Percentiles rank a stretch among this genome's conserved stretches.
Evolutionary conservation across 768 basidiomycete genomes (phyloP).

Genomic region (Tephrocybe sp.): DNA sequence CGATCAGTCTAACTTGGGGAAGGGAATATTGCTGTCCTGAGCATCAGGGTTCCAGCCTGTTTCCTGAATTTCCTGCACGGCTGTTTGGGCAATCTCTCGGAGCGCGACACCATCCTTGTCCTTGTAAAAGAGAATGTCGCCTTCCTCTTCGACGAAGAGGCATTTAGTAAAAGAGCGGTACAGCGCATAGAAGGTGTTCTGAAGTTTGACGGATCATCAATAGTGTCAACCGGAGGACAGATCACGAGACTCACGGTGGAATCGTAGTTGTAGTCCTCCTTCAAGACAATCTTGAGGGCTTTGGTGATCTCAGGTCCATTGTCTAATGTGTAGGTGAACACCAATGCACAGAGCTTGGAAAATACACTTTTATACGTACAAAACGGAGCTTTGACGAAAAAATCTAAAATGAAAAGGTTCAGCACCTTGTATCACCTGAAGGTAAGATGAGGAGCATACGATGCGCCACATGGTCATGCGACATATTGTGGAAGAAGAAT

Average conservation of each 20-base stretch:
- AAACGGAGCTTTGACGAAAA: conserved; percentile 53
- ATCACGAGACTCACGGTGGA: conserved; percentile 39
- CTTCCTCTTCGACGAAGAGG: conserved; percentile 55
- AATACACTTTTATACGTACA: conserved; percentile 26
- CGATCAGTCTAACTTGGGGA: conserved; percentile 14
- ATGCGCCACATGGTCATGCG: conserved; percentile 45
- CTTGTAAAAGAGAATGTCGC: conserved; percentile 55
- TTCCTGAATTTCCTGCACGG: conserved; percentile 16
- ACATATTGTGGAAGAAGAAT: conserved; percentile 61
- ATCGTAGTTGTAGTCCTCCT: conserved; percentile 57
- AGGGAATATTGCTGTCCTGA: conserved; percentile 15
- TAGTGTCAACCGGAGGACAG: background rate
- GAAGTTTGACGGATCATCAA: conserved; percentile 8
- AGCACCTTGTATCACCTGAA: background rate
- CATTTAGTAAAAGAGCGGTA: conserved; percentile 58
- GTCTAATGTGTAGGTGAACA: conserved; percentile 30
- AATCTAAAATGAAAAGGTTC: conserved; percentile 24
- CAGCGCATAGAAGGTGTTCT: conserved; percentile 45
- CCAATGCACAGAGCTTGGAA: background rate
- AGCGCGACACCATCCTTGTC: conserved; percentile 43
- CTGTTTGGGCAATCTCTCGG: conserved; percentile 26
- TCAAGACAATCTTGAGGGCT: conserved; percentile 42
- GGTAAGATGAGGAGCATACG: conserved; percentile 27
- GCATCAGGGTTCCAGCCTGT: conserved; percentile 19
- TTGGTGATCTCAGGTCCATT: conserved; percentile 56